Evolutionary conservation across 768 basidiomycete species (phyloP).

Genomic region (Macrocybe gigantea): DNA sequence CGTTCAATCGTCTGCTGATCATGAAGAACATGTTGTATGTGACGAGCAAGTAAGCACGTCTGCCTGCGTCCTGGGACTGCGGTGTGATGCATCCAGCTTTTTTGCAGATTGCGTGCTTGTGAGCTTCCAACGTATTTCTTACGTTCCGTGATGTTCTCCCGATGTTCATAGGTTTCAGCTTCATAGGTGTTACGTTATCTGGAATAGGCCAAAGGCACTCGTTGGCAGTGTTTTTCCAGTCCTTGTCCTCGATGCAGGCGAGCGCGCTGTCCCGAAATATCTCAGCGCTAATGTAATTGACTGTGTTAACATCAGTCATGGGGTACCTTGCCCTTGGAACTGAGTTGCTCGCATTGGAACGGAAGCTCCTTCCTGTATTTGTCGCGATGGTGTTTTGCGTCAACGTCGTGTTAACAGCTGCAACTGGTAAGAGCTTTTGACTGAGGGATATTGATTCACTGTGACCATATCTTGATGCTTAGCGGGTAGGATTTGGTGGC

Average conservation of each 20-base stretch:
- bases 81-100: no score
- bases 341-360: neutral
- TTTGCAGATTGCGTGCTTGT: no score
- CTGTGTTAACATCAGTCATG: neutral
- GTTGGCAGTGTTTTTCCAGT: slow-evolving; percentile 19
- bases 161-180: slow-evolving; percentile 6
- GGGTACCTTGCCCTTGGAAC: neutral
- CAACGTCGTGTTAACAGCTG: slow-evolving; percentile 14
- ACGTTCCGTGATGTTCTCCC: no score
- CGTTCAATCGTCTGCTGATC: neutral
- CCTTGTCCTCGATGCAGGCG: slow-evolving; percentile 26
- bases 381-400: slow-evolving; percentile 15
- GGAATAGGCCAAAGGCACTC: slow-evolving; percentile 24
- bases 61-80: no score
- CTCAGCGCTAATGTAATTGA: neutral
- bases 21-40: neutral
- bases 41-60: neutral
- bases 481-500: slow-evolving; percentile 17
- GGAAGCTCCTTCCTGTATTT: slow-evolving; percentile 5
- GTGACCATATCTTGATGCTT: neutral
- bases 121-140: no score
- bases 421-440: slow-evolving; percentile 10
- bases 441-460: neutral
- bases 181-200: slow-evolving; percentile 34
- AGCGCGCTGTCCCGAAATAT: neutral